Conservation (phyloP, 2,329 filamentous ascomycete species). For the Emmonsia crescens region DNA sequence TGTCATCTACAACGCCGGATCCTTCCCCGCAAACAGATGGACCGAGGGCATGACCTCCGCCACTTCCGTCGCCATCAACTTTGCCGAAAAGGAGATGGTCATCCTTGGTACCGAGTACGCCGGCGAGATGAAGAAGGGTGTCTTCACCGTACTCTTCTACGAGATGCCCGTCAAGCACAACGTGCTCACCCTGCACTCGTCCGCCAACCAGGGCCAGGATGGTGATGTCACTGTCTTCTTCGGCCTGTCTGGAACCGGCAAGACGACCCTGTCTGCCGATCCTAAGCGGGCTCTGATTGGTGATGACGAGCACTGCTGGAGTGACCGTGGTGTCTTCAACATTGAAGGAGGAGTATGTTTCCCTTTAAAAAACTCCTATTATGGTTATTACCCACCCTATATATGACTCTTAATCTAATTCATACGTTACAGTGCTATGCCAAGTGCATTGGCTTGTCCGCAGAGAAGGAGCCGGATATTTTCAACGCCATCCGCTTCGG, state of each 20-base stretch:
- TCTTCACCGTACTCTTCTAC: constrained; percentile 99
- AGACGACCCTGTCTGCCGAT: constrained; percentile 96
- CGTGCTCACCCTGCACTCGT: constrained; percentile 95
- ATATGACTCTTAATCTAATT: constrained; percentile 6
- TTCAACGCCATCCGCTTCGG: constrained; percentile 92
- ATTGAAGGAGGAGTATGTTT: constrained; percentile 70
- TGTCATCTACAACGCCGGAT: constrained; percentile 98
- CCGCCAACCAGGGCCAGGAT: constrained; percentile 87
- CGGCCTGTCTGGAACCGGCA: constrained; percentile 94
- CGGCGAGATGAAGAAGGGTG: constrained; percentile 94
- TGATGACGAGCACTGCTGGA: constrained; percentile 99
- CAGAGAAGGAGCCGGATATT: constrained; percentile 98
- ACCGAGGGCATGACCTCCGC: constrained; percentile 98
- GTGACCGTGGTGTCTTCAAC: constrained; percentile 93
- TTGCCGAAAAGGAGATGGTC: constrained; percentile 99
- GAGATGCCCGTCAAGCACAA: constrained; percentile 99
- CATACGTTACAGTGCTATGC: constrained; percentile 61
- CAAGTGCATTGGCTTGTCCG: constrained; percentile 94
- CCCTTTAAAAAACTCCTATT: not conserved
- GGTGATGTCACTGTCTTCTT: constrained; percentile 99
- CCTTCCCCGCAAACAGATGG: constrained; percentile 96
- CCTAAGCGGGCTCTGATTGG: constrained; percentile 93
- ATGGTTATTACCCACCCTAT: too few species aligned
- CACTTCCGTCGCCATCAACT: constrained; percentile 97
- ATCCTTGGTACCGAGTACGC: constrained; percentile 98